phyloP scores from a whole-genome alignment of 352 stramenopile species.

The Globisporangium okanoganense region DNA sequence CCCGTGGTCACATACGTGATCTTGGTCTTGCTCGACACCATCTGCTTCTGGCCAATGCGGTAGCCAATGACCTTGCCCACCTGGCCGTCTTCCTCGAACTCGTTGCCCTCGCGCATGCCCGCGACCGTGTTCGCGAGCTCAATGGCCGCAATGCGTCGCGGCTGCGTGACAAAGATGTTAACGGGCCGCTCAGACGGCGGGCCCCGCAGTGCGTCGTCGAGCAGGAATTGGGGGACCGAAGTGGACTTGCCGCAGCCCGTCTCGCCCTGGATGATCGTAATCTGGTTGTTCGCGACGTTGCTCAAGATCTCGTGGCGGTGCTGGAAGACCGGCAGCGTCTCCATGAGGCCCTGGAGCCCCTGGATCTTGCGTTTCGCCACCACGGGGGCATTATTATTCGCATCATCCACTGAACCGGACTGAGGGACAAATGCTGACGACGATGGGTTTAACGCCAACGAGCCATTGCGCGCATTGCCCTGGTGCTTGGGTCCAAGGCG shows the following conservation, averaged over 20 bases:
- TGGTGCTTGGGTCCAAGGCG: constrained; percentile 19
- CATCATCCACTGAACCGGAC: not conserved
- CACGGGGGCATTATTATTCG: not conserved
- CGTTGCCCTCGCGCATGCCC: constrained; percentile 84
- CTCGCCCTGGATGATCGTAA: constrained; percentile 93
- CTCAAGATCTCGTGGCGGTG: constrained; percentile 86
- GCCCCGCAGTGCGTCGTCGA: constrained; percentile 46
- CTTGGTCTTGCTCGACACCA: constrained; percentile 85
- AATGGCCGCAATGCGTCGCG: constrained; percentile 91
- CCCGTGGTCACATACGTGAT: constrained; percentile 97
- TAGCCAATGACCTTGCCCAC: constrained; percentile 76
- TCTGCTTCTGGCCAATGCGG: constrained; percentile 88
- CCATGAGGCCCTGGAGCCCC: constrained; percentile 38
- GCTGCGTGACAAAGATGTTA: constrained; percentile 96
- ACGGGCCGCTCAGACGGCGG: constrained; percentile 37
- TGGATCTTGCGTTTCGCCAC: constrained; percentile 1
- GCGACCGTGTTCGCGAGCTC: constrained; percentile 89
- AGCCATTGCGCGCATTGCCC: constrained; percentile 13
- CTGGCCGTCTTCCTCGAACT: constrained; percentile 56
- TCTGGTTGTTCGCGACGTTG: constrained; percentile 74
- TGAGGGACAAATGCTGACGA: not conserved
- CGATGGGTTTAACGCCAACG: not conserved
- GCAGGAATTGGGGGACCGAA: constrained; percentile 92
- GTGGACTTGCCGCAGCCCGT: constrained; percentile 97
- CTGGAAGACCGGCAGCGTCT: constrained; percentile 83